Evolutionary conservation across 148 eudicot genomes (phyloP), one percentile per base, ranked within the genome.

Genomic region (Vaccinium vitisidaea): DNA sequence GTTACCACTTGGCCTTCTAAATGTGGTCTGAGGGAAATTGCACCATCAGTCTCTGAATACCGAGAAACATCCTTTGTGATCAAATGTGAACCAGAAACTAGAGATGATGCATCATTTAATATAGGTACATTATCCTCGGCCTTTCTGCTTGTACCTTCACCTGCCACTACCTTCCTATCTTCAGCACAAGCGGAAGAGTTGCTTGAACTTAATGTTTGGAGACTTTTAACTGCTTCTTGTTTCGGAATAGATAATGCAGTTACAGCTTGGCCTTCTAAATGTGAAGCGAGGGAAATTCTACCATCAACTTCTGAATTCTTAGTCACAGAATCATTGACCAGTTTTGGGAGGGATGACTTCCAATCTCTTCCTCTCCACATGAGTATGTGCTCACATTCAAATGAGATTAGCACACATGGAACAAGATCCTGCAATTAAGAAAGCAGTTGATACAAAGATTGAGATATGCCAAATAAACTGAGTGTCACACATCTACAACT

Each of bases 301-400:
- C 39, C 78, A 65, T 89, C 91, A 74, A 74, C 49, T 77, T 87
- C 87, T 48, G 90, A 84, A 70, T 87, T 82, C 67, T 80, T 74
- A 5, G 80, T 77, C 63, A 80, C 71, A 36, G 55, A 84, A 78
- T 84, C 86, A 52, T 86, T 85, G 59, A 61, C 83, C 15, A 81
- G 83, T 77, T 82, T 85, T 21, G 83, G 39, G 49, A 92, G 58
- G 27, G 92, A 90, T n/a, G 98, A 90, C 80, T 86, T 92, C 99
- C 99, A 96, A 82, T 94, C 92, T 73, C 87, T 89, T 81, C 99
- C 99, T 93, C 95, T 92, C 99, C 97, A 96, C 90, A 94, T 90
- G 55, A 96, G 95, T 88, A 96, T 92, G 87, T 96, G 97, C 79
- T 96, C 99, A 21, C 77, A 46, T 83, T 94, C 98, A 88, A 96